Base-by-base conservation (phyloP, 1,284 basidiomycete genomes). In the Melampsora occidentalis region DNA sequence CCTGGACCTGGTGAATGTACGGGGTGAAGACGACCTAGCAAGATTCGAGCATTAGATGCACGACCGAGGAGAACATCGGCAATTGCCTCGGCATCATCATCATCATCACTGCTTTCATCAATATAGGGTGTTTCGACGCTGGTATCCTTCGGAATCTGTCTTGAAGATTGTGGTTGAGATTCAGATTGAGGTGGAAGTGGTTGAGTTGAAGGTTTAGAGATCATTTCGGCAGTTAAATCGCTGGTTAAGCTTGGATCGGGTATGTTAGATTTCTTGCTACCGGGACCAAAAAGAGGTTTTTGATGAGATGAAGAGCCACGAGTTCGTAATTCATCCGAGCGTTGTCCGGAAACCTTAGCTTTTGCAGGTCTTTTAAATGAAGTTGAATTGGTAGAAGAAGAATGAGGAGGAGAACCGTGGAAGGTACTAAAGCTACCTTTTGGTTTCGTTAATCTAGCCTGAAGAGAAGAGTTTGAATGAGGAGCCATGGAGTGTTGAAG, bases 61-160 rank as follows among this genome's bases (percentile, higher is more conserved):
- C 61, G 33, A 14, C 69, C 69, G 4, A 71, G 61, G 0, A 71
- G 61, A n/a, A 61, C 69, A 71, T 71, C 69, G 10, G 59, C 69
- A 48, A 71, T 71, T 9, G 69, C 69, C 46, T 64, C 53, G 7
- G 6, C 57, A 31, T 71, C 69, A 31, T 63, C 35, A 22, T 71
- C 69, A 10, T 48, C 49, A 18, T 67, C 65, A 57, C 53, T 57
- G 25, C 53, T 57, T 12, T 57, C 53, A 57, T 57, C 53, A 57
- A 28, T 20, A 28, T 57, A 12, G 7, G 53, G 1, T 22, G 25
- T 14, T 57, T 57, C 9, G 20, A 22, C 6, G 39, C 39, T 42
- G 39, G 12, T 6, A 57, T 6, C 20, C 10, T 57, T 57, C 53
- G 20, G n/a, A 14, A 57, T n/a, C 25, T 57, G n/a, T n/a, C 6